These are phyloP conservation scores for Acanthamoeba culbertsoni DNA, from an alignment of 208 protist genomes.

Conservation along the genomic window DNA sequence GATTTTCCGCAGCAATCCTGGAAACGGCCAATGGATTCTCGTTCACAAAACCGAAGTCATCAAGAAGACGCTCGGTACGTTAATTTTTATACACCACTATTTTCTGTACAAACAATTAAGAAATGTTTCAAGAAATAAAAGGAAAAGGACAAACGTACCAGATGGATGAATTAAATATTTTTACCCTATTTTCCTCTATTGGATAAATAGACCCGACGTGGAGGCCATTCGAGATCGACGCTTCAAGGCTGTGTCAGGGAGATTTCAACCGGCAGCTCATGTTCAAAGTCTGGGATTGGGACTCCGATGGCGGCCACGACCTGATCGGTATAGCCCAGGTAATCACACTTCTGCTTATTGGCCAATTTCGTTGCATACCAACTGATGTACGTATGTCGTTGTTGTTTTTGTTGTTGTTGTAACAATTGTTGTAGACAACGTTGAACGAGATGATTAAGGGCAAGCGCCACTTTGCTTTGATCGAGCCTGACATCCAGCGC, in stretches of 20 bases:
- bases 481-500: background rate
- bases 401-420: background rate
- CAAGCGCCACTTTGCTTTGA: background rate
- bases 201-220: background rate
- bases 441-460: slow-evolving; percentile 10
- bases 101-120: too few relatives aligned
- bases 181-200: background rate
- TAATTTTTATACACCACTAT: too few relatives aligned
- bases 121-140: too few relatives aligned
- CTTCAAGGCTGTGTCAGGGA: background rate
- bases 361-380: too few relatives aligned
- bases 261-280: slow-evolving; percentile 48
- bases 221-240: background rate
- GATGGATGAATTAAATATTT: too few relatives aligned
- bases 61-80: slow-evolving; percentile 55
- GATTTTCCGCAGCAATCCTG: slow-evolving; percentile 24
- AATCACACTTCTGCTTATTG: too few relatives aligned
- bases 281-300: slow-evolving; percentile 70
- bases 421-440: background rate
- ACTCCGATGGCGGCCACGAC: slow-evolving; percentile 64
- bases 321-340: background rate
- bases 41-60: slow-evolving; percentile 68
- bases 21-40: background rate
- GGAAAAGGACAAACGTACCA: too few relatives aligned
- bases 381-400: too few relatives aligned